Base-by-base conservation (phyloP, 495 filamentous ascomycete genomes). In the Friedmanniomyces simplex region DNA sequence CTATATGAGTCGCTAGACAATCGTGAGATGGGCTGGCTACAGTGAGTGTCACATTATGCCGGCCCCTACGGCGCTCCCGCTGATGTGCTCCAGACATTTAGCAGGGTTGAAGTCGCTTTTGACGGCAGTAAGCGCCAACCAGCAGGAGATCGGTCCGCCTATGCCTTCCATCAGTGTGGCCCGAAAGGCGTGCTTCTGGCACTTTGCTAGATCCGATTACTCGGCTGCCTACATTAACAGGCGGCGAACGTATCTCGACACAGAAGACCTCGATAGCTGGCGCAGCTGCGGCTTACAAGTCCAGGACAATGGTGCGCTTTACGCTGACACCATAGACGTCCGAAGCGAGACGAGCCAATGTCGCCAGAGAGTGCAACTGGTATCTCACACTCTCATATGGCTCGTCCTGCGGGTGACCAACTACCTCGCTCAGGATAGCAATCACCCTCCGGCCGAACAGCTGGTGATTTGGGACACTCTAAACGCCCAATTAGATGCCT, bases 141-240 rank as follows among this genome's bases (percentile, higher is more conserved):
- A 56, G n/a, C 53, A 55, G 36, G 28, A 12, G 20, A 20, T n/a
- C 18, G 8, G 12, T 20, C 28, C 30, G 39, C 10, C 55, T 13
- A 22, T 41, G 12, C 46, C 61, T n/a, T n/a, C 45, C n/a, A 30
- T 57, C 16, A 56, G 50, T 28, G 57, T 32, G 16, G 79, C 79
- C 4, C 72, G 78, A 2, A 76, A 67, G 61, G 81, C 81, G 7
- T 82, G 77, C 0, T 84, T 84, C 63, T 84, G 81, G 81, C 83
- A 84, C 60, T 82, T 83, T 66, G 81, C 81, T 22, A 71, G 81
- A 41, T 80, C 83, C 60, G 81, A 84, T 63, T 80, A 82, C 65
- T 69, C 83, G 14, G 79, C 81, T 66, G 51, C 61, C 1, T 63
- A 60, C 57, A 82, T 83, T 60, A 82, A 83, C 52, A 75, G 81